Base-by-base conservation (phyloP, 306 rosid species). In the Prunus kanzakura region DNA sequence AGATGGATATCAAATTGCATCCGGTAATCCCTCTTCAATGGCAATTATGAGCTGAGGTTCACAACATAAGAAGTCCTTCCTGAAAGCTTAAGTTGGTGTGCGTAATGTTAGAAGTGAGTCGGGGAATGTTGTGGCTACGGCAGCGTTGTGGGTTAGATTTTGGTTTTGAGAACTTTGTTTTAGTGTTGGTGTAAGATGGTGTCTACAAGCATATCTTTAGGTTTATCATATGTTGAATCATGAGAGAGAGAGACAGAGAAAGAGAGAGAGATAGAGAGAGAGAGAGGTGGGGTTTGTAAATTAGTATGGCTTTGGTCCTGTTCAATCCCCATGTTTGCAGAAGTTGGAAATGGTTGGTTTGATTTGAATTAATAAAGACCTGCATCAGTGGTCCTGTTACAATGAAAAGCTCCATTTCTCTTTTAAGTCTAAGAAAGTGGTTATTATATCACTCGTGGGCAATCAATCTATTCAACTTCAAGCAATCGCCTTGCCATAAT, bases 321-420 rank as follows among this genome's bases (percentile, higher is more conserved):
- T 74, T 73, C 69, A 80, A 38, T 65, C 72, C 76, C 74, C 80
- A 76, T 84, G 89, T 81, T 84, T 80, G 83, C 63, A 74, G 74
- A 84, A 80, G 89, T 81, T 76, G 85, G 82, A 81, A 74, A 78
- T 79, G 81, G 79, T 72, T 67, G 82, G 62, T 66, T 70, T 83
- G 77, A 77, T 76, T 82, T 83, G 79, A 81, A 75, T 69, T 68
- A 83, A 78, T 77, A 86, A 80, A 82, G 15, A 71, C 41, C 27
- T 15, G 58, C 45, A 70, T 16, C 27, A 56, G 60, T 69, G 45
- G 45, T 67, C 49, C 64, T 74, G 82, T 60, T 73, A 71, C 71
- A 77, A 71, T 49, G 8, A 63, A 54, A 70, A 78, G 80, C 73
- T 70, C 51, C 75, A 30, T 49, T 71, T 38, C 52, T 58, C 47